phyloP scores from a whole-genome alignment of 1,284 basidiomycete genomes.

The Xerocomus cyaneibrunnescens region DNA sequence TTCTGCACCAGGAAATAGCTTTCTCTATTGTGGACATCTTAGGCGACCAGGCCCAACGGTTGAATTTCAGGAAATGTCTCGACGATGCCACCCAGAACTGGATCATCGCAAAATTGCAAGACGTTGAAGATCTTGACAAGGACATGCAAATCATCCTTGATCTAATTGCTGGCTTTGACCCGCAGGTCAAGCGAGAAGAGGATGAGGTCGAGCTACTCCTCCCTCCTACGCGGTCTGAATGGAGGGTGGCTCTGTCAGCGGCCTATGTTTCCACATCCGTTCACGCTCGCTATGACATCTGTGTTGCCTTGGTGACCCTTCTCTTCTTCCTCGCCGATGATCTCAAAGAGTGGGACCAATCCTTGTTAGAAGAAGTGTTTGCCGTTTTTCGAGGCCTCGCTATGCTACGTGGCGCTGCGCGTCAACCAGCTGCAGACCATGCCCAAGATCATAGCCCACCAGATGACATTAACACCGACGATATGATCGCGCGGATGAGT shows the following conservation, averaged over 20 bases:
- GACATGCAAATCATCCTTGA: slow-evolving; percentile 60
- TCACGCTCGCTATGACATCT: slow-evolving; percentile 71
- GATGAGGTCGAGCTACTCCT: slow-evolving; percentile 60
- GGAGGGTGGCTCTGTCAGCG: slow-evolving; percentile 59
- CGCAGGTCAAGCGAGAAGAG: slow-evolving; percentile 70
- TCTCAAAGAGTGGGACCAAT: slow-evolving; percentile 59
- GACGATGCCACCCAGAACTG: slow-evolving; percentile 60
- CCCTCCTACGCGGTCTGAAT: slow-evolving; percentile 54
- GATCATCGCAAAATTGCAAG: slow-evolving; percentile 58
- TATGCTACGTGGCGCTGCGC: slow-evolving; percentile 59
- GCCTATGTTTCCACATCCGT: slow-evolving; percentile 61
- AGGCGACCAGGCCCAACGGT: slow-evolving; percentile 57
- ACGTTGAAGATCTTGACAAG: slow-evolving; percentile 53
- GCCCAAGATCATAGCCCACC: slow-evolving; percentile 29
- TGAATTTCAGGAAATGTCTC: slow-evolving; percentile 51
- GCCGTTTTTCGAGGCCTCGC: slow-evolving; percentile 74
- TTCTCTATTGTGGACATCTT: slow-evolving; percentile 74
- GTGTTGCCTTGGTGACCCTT: slow-evolving; percentile 60
- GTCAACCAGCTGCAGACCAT: slow-evolving; percentile 55
- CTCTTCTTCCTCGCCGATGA: slow-evolving; percentile 71
- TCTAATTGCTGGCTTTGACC: slow-evolving; percentile 66
- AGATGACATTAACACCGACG: slow-evolving; percentile 50
- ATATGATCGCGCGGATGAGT: slow-evolving; percentile 62
- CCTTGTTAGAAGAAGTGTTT: slow-evolving; percentile 69
- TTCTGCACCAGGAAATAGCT: slow-evolving; percentile 70